Evolutionary conservation across 2,329 filamentous ascomycete species (phyloP).

Genomic region (Colletotrichum eleusines): DNA sequence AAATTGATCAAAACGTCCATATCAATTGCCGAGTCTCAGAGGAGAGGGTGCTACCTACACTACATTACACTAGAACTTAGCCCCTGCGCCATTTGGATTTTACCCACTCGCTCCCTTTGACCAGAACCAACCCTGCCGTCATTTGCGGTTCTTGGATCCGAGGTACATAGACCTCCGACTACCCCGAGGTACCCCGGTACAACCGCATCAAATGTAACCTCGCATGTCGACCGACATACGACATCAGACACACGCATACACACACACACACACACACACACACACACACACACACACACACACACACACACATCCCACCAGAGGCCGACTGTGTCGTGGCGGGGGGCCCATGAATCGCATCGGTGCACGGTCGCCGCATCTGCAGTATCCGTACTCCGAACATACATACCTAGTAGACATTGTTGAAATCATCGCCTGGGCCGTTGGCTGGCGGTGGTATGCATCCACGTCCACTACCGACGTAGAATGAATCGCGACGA

Average conservation of each 20-base stretch:
- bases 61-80: neutral
- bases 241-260: slow-evolving; percentile 39
- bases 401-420: too few species aligned
- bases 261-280: neutral
- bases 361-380: slow-evolving; percentile 28
- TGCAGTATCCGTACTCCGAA: too few species aligned
- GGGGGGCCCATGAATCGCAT: slow-evolving; percentile 35
- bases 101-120: slow-evolving; percentile 12
- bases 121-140: slow-evolving; percentile 11
- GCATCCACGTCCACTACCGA: neutral
- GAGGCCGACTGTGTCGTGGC: slow-evolving; percentile 23
- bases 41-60: too few species aligned
- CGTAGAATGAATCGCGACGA: neutral
- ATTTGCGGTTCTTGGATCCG: slow-evolving; percentile 1
- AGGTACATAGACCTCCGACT: slow-evolving; percentile 16
- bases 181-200: slow-evolving; percentile 21
- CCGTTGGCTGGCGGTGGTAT: neutral
- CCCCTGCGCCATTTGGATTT: slow-evolving; percentile 4
- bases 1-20: too few species aligned
- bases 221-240: slow-evolving; percentile 33
- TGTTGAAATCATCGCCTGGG: neutral
- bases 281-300: slow-evolving; percentile 31
- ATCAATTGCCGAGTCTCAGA: too few species aligned
- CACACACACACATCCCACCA: neutral
- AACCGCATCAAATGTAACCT: slow-evolving; percentile 18